These are phyloP conservation scores for Brassica carinata DNA, from an alignment of 345 rosid species.

Conservation along the genomic window DNA sequence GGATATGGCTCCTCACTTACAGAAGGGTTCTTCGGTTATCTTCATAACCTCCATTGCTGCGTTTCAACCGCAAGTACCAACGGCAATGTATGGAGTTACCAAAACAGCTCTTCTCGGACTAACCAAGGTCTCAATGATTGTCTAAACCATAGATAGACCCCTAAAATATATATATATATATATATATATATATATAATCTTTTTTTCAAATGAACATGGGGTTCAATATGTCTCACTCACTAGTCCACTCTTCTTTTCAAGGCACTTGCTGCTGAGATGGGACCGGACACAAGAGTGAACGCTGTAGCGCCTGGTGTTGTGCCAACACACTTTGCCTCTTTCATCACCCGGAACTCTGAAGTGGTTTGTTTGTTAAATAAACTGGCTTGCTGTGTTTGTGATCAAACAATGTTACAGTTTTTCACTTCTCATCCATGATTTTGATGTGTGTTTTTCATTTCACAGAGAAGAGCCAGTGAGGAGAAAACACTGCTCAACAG, in stretches of 20 bases:
- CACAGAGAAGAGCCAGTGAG: slow-evolving; percentile 20
- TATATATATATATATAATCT: background rate
- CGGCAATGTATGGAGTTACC: slow-evolving; percentile 86
- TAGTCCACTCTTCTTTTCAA: background rate
- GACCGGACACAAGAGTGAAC: slow-evolving; percentile 78
- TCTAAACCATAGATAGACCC: background rate
- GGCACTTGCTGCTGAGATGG: slow-evolving; percentile 94
- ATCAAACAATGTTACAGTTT: background rate
- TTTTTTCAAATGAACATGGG: background rate
- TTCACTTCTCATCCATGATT: background rate
- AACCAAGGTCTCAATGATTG: background rate
- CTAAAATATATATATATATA: background rate
- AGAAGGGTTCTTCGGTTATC: slow-evolving; percentile 77
- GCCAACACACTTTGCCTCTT: slow-evolving; percentile 74
- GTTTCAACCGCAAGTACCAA: slow-evolving; percentile 57
- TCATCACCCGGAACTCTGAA: slow-evolving; percentile 48
- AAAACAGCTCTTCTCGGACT: background rate
- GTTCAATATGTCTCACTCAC: background rate
- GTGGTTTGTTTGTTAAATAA: slow-evolving; percentile 38
- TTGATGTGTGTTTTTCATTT: slow-evolving; percentile 17
- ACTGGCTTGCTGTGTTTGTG: background rate
- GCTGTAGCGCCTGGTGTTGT: slow-evolving; percentile 89
- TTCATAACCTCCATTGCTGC: slow-evolving; percentile 76
- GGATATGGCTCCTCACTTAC: slow-evolving; percentile 80
- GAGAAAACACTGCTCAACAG: slow-evolving; percentile 62